Percentiles rank a stretch among this genome's conserved stretches.
These are phyloP conservation scores for Aspergillus amoenus DNA, from an alignment of 2,329 filamentous ascomycete species.

Conservation along the genomic window DNA sequence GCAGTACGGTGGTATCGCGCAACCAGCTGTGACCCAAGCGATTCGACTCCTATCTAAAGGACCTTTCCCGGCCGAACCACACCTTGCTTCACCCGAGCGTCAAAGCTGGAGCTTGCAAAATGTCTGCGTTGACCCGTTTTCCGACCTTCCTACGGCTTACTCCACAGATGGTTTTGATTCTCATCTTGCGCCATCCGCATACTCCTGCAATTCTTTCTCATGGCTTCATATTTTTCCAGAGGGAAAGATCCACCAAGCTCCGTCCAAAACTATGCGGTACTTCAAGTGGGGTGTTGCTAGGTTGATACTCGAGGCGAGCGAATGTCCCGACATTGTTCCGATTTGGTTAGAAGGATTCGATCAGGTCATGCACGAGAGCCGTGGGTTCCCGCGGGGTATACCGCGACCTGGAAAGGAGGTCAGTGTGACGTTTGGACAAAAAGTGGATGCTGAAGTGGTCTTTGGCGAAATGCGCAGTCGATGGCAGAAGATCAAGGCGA, in stretches of 20 bases:
- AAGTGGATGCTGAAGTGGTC: slow-evolving; percentile 67
- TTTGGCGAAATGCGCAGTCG: slow-evolving; percentile 75
- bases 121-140: slow-evolving; percentile 49
- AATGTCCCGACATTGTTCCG: slow-evolving; percentile 82
- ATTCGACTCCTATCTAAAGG: slow-evolving; percentile 76
- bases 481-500: slow-evolving; percentile 68
- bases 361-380: slow-evolving; percentile 80
- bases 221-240: slow-evolving; percentile 98
- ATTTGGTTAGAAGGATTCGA: slow-evolving; percentile 94
- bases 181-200: slow-evolving; percentile 71
- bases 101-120: slow-evolving; percentile 41
- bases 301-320: slow-evolving; percentile 84
- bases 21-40: slow-evolving; percentile 82
- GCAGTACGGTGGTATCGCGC: slow-evolving; percentile 77
- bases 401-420: slow-evolving; percentile 72
- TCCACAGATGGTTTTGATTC: slow-evolving; percentile 42
- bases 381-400: slow-evolving; percentile 75
- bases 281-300: slow-evolving; percentile 98
- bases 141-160: slow-evolving; percentile 42
- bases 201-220: slow-evolving; percentile 65
- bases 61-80: slow-evolving; percentile 53
- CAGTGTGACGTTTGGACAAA: slow-evolving; percentile 59
- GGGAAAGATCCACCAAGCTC: slow-evolving; percentile 87
- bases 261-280: slow-evolving; percentile 78
- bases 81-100: slow-evolving; percentile 37